Evolutionary conservation across 2,329 filamentous ascomycete genomes (phyloP), one percentile per base, ranked within the genome.

Genomic region (Aspergillus fijiensis): DNA sequence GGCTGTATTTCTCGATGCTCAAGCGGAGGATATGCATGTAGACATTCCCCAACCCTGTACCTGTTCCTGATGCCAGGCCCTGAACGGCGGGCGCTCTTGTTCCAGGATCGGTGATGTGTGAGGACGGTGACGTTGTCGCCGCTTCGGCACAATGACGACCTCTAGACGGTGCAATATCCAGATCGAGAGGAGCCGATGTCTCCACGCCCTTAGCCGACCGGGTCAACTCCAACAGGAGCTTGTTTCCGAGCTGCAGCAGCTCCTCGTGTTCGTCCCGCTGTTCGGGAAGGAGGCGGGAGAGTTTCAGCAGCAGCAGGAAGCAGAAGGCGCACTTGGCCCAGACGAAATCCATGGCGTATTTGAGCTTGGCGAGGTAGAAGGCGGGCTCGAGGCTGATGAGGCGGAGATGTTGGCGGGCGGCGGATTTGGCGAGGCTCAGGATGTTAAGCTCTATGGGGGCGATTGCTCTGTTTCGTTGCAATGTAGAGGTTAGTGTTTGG

Each of bases 301-400:
- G 73, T 59, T 83, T 84, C 2, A 85, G 76, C 1, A 85, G 76
- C 1, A 86, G 73, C 2, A 85, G 71, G 49, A 85, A 82, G n/a
- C 81, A 84, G 61, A 85, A 85, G 0, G 82, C 82, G 54, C 81
- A 82, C 67, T 85, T 85, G 0, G 82, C 83, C 82, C 83, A 85
- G 21, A 85, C 82, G 60, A 85, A 85, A 57, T 85, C 82, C 77
- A 84, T 83, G 0, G 82, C 82, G 63, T 81, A 85, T 31, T 77
- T 79, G 35, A 85, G 77, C 16, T 80, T 81, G 14, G 74, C 77
- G 9, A 85, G 77, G 63, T 85, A 85, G 2, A 73, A 67, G 14
- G 76, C 69, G 49, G 79, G 75, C 51, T 80, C 73, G n/a, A 72
- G 64, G 39, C 83, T 75, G 35, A 85, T 78, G 19, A 81, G 77